Evolutionary conservation across 2,329 filamentous ascomycete species (phyloP), one percentile per base, ranked within the genome.

Genomic region (Cladosporium sp.): DNA sequence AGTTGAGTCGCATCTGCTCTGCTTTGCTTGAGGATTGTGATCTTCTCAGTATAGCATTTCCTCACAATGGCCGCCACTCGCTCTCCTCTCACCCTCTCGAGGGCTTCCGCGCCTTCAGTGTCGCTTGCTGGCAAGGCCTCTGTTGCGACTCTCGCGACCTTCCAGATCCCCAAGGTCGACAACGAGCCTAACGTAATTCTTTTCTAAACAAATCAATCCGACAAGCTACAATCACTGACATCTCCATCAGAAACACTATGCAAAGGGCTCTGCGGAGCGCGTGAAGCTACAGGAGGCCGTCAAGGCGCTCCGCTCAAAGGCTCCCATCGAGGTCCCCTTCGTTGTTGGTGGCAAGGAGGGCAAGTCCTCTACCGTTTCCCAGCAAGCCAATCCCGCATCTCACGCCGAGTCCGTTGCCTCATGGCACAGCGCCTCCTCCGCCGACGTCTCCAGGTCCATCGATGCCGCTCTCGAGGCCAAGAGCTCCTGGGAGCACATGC

Each of bases 111-210:
- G 30, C 60, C 60, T 13, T 30, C 60, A 18, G 60, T 56, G 48
- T 63, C 60, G 49, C 60, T 63, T 10, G 49, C 60, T 14, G 36
- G 60, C 49, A 63, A 63, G 60, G 60, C 60, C 25, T 63, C 60
- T 5, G 69, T 64, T 34, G 80, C 88, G 65, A 90, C 88, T 8
- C 83, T 96, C 69, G 93, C 93, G 58, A 85, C 88, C 67, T 98
- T 97, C 86, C 94, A 92, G 83, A 86, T 93, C 60, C 95, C 95
- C 58, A 88, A 88, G 69, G 87, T 97, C 72, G 83, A 87, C 76
- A 99, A 99, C 77, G 95, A 99, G 82, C 92, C 92, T n/a, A 99
- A 97, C 78, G 93, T 97, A 80, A 78, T 91, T 63, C 21, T 1
- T 46, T 18, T 21, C 8, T 21, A 53, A 21, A 34, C 5, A n/a